A percentile compares a stretch with the other conserved stretches of the same genome.
Evolutionary conservation across 2,329 filamentous ascomycete species (phyloP).

Genomic region (Verticillium dahliae): DNA sequence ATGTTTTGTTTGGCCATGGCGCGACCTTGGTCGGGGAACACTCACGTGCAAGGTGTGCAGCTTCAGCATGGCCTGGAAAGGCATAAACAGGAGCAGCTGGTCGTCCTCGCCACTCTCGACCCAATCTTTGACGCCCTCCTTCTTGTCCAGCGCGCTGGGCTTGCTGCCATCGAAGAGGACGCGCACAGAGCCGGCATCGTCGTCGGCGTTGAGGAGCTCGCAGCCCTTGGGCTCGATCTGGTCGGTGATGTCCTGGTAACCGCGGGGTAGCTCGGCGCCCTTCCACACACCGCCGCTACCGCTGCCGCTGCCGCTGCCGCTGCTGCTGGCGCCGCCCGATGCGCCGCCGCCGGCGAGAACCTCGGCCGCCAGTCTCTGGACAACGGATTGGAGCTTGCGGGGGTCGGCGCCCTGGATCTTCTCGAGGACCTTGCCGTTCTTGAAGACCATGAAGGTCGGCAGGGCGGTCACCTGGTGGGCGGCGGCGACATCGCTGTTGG

Average conservation of each 20-base stretch:
- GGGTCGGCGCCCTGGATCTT: conserved; percentile 71
- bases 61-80: conserved; percentile 83
- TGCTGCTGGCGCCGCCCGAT: conserved; percentile 28
- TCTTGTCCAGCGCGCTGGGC: conserved; percentile 58
- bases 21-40: neutral
- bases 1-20: neutral
- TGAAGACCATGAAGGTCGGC: conserved; percentile 90
- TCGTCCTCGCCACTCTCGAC: conserved; percentile 96
- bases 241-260: conserved; percentile 78
- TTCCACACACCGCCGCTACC: conserved; percentile 52
- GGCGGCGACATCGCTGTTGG: conserved; percentile 64
- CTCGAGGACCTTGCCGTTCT: conserved; percentile 59
- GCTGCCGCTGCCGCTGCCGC: conserved; percentile 28
- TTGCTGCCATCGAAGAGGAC: conserved; percentile 65
- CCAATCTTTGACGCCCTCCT: conserved; percentile 63
- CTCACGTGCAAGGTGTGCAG: conserved; percentile 71
- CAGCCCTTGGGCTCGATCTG: conserved; percentile 72
- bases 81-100: conserved; percentile 87
- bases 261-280: conserved; percentile 67
- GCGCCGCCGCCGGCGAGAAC: conserved; percentile 34
- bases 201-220: conserved; percentile 84
- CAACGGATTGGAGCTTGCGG: conserved; percentile 59
- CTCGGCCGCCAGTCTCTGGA: conserved; percentile 66
- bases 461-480: conserved; percentile 70
- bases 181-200: conserved; percentile 64